Evolutionary conservation across 2,329 filamentous ascomycete genomes (phyloP).

Genomic region (Cryoendolithus antarcticus): DNA sequence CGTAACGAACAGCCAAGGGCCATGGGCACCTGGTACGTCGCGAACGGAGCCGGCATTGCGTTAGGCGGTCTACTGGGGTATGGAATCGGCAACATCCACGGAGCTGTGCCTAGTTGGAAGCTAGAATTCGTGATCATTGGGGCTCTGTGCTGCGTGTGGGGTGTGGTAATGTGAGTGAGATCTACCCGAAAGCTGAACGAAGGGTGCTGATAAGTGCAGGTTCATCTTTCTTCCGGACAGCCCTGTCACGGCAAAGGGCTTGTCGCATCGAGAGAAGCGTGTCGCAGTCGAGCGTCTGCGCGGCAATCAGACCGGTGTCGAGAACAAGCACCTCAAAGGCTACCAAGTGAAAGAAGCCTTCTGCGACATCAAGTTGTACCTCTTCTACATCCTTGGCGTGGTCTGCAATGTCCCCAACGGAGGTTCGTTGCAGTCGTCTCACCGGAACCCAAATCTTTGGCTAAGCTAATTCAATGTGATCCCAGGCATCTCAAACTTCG

Average conservation of each 20-base stretch:
- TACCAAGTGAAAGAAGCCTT: constrained; percentile 46
- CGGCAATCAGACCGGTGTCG: constrained; percentile 43
- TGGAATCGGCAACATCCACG: constrained; percentile 48
- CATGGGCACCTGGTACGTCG: constrained; percentile 48
- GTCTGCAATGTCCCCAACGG: constrained; percentile 44
- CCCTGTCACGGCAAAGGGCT: constrained; percentile 41
- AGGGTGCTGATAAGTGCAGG: no score
- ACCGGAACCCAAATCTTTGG: constrained; percentile 17
- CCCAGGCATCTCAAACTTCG: constrained; percentile 44
- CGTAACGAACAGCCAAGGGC: constrained; percentile 49
- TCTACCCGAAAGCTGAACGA: no score
- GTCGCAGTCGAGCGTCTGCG: constrained; percentile 44
- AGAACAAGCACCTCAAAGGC: constrained; percentile 44
- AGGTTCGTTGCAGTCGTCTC: constrained; percentile 31
- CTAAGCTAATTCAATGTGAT: not conserved
- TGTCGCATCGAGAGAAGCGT: constrained; percentile 39
- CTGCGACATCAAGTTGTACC: constrained; percentile 45
- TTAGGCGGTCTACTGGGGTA: constrained; percentile 46
- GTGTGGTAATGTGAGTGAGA: constrained; percentile 42
- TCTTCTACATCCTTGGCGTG: constrained; percentile 42
- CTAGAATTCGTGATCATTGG: constrained; percentile 54
- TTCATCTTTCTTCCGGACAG: constrained; percentile 25
- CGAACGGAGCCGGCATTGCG: constrained; percentile 47
- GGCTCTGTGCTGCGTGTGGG: constrained; percentile 46
- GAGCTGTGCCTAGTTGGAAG: constrained; percentile 46